A percentile compares a stretch with the other conserved stretches of the same genome.
Conservation (phyloP, 495 filamentous ascomycete genomes). For the Penicillium goetzii region DNA sequence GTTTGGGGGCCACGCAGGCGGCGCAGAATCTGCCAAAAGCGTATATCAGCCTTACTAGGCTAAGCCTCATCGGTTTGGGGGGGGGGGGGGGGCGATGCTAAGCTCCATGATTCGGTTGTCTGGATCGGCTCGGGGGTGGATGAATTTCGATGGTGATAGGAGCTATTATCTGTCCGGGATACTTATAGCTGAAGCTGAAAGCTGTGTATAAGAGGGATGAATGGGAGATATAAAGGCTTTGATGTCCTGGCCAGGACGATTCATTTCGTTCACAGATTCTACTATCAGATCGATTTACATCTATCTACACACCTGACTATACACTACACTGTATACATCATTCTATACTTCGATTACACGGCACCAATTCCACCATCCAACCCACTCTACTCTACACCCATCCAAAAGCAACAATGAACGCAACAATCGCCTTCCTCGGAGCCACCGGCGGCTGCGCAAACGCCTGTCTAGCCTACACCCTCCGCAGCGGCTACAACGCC, state of each 20-base stretch:
- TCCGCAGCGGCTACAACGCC: slow-evolving; percentile 48
- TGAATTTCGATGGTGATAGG: neutral
- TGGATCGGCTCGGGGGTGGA: neutral
- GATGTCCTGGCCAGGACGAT: neutral
- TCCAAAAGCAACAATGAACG: slow-evolving; percentile 5
- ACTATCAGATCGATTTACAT: neutral
- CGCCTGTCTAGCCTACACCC: slow-evolving; percentile 47
- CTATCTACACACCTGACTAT: neutral
- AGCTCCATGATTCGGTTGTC: neutral
- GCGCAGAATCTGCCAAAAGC: slow-evolving; percentile 1
- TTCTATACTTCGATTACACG: neutral
- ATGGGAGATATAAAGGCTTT: neutral
- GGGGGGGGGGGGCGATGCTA: neutral
- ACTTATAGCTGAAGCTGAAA: neutral
- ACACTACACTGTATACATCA: neutral
- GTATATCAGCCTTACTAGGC: neutral
- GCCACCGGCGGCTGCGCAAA: slow-evolving; percentile 50
- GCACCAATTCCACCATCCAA: no score
- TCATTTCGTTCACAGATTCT: neutral
- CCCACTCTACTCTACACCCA: neutral
- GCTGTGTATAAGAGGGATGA: neutral
- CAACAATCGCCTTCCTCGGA: slow-evolving; percentile 48
- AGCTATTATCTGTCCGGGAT: neutral
- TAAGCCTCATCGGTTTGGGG: neutral
- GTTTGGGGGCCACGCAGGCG: slow-evolving; percentile 5